A percentile compares a stretch with the other conserved stretches of the same genome.
These are phyloP conservation scores for Pseudogymnoascus sp. DNA, from an alignment of 2,329 filamentous ascomycete genomes.

Conservation along the genomic window DNA sequence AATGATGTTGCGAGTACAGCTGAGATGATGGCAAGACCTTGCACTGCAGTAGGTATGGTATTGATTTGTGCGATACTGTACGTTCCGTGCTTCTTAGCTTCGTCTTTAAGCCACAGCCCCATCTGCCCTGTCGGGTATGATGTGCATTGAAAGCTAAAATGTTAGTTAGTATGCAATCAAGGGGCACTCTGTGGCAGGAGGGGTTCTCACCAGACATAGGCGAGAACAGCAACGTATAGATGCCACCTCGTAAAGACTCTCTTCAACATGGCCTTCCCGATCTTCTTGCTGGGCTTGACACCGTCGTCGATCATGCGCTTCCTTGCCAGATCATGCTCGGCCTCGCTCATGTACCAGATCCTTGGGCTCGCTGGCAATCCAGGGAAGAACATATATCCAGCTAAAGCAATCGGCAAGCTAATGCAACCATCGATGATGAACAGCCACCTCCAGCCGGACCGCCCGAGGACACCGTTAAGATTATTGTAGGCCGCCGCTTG, in stretches of 20 bases:
- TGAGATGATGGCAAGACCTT: constrained; percentile 25
- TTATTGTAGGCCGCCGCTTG: constrained; percentile 24
- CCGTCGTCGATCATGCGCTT: constrained; percentile 18
- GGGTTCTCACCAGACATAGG: constrained; percentile 21
- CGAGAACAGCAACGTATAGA: constrained; percentile 23
- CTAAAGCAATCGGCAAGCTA: constrained; percentile 25
- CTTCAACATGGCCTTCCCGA: constrained; percentile 21
- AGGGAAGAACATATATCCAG: constrained; percentile 19
- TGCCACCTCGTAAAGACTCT: constrained; percentile 27
- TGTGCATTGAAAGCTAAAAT: constrained; percentile 11
- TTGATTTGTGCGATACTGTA: constrained; percentile 29
- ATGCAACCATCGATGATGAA: constrained; percentile 26
- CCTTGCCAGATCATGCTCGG: constrained; percentile 19
- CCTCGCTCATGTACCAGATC: constrained; percentile 19
- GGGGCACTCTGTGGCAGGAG: background rate
- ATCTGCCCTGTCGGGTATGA: constrained; percentile 20
- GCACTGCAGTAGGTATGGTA: constrained; percentile 20
- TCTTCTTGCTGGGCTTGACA: constrained; percentile 14
- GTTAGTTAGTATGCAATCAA: background rate
- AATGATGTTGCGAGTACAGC: constrained; percentile 25
- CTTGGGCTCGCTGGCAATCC: constrained; percentile 20
- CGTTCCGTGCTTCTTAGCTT: constrained; percentile 23
- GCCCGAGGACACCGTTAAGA: constrained; percentile 21
- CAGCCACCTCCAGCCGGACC: constrained; percentile 26
- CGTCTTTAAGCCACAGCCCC: constrained; percentile 30